Evolutionary conservation across 257 asterid genomes (phyloP), one percentile per base, ranked within the genome.

Genomic region (Nicotiana sylvestris): DNA sequence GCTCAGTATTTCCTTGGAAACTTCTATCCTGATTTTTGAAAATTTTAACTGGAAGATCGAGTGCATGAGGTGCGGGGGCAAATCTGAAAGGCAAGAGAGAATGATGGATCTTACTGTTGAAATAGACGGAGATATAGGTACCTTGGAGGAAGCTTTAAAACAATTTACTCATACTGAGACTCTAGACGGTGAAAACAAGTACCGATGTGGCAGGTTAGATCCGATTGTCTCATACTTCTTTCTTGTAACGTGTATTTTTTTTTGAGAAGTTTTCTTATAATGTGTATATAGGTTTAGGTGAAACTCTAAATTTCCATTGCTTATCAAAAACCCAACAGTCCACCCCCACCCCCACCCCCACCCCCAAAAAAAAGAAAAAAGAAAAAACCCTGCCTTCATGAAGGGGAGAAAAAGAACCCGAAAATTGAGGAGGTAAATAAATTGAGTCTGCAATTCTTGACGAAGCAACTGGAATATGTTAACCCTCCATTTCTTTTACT

Each of bases 61-160:
- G 83, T 94, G 98, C 91, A 88, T 90, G 96, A 89, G 91, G 84
- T 94, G 98, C 81, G 90, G 93, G 81, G 90, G 89, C 33, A 92
- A 81, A 88, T 94, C 97, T 70, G 94, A 86, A 66, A 89, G 88
- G 83, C 86, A 91, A 65, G 98, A 94, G 62, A 91, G 91, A 85
- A 93, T 94, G 85, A 92, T 94, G 98, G 98, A 94, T 87, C 96
- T 94, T 81, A 91, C 94, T n/a, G 91, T 93, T 53, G 98, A 94
- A 91, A 93, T 94, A 79, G 94, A 86, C 56, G 98, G 98, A 72
- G 91, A 93, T 81, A 91, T 94, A 81, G 85, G 89, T 66, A 91
- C 91, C 78, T 83, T 94, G 82, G 97, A 94, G 86, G 98, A 90
- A 77, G 97, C 98, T 65, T 85, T 93, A 58, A 84, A 81, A 17